These are phyloP conservation scores for Chlorella sp. DNA, from an alignment of 139 green algal species.

Conservation along the genomic window DNA sequence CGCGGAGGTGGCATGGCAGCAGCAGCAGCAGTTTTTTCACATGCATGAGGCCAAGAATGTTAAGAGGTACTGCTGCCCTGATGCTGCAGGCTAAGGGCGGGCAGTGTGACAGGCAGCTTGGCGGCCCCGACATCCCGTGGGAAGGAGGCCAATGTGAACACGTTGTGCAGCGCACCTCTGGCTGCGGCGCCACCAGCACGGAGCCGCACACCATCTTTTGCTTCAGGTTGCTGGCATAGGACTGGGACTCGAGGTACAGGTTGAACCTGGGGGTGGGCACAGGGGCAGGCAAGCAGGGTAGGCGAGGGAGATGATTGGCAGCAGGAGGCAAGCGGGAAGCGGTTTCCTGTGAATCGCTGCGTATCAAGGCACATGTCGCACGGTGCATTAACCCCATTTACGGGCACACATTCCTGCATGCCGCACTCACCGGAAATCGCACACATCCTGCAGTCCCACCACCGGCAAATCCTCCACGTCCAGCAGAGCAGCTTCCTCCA, in stretches of 20 bases:
- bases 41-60: neutral
- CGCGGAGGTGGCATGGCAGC: neutral
- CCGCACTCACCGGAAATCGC: slow-evolving; percentile 36
- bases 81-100: too few species aligned
- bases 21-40: neutral
- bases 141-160: too few species aligned
- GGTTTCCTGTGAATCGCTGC: neutral
- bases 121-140: too few species aligned
- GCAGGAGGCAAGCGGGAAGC: too few species aligned
- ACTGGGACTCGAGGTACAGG: slow-evolving; percentile 52
- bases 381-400: neutral
- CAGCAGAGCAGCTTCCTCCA: slow-evolving; percentile 41
- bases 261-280: slow-evolving; percentile 38
- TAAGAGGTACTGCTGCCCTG: neutral
- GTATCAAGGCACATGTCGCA: neutral
- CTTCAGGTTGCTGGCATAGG: slow-evolving; percentile 51
- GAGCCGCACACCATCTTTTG: slow-evolving; percentile 56
- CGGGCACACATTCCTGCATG: too few species aligned
- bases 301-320: neutral
- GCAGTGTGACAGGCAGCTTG: too few species aligned
- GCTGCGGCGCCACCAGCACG: slow-evolving; percentile 34
- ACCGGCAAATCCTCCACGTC: slow-evolving; percentile 13
- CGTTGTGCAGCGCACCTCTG: neutral
- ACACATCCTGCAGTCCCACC: slow-evolving; percentile 35
- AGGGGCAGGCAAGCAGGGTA: too few species aligned